These are phyloP conservation scores for Aspergillus persii DNA, from an alignment of 2,329 filamentous ascomycete genomes.

Conservation along the genomic window DNA sequence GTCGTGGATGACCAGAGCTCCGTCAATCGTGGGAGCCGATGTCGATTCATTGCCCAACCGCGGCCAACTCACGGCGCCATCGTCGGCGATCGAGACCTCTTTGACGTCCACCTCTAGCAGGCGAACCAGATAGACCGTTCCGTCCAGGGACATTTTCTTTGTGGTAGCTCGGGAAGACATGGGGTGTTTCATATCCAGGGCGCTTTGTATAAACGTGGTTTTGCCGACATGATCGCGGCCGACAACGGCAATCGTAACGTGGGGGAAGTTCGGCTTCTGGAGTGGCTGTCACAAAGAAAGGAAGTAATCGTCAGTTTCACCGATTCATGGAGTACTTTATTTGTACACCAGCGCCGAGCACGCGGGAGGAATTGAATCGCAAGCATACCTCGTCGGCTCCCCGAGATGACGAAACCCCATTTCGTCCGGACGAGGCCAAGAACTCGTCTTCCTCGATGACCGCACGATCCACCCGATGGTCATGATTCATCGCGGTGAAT, in stretches of 20 bases:
- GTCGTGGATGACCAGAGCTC: constrained; percentile 83
- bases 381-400: constrained; percentile 28
- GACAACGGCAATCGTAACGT: constrained; percentile 59
- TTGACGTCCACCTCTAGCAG: constrained; percentile 56
- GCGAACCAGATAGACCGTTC: constrained; percentile 55
- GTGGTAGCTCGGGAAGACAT: constrained; percentile 42
- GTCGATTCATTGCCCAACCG: constrained; percentile 61
- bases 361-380: not conserved
- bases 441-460: constrained; percentile 33
- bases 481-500: constrained; percentile 16
- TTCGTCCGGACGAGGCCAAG: constrained; percentile 11
- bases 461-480: constrained; percentile 20
- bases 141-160: constrained; percentile 58
- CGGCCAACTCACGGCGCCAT: constrained; percentile 52
- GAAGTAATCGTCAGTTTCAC: not conserved
- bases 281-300: constrained; percentile 16
- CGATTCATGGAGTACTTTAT: no score
- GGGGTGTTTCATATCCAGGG: constrained; percentile 52
- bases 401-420: constrained; percentile 14
- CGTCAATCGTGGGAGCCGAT: constrained; percentile 73
- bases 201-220: constrained; percentile 58
- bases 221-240: constrained; percentile 57
- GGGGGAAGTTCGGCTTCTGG: constrained; percentile 40
- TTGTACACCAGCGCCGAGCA: not conserved
- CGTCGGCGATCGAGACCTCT: constrained; percentile 51